Conservation (phyloP, 768 basidiomycete species). For the Pleurotus ostreatus region DNA sequence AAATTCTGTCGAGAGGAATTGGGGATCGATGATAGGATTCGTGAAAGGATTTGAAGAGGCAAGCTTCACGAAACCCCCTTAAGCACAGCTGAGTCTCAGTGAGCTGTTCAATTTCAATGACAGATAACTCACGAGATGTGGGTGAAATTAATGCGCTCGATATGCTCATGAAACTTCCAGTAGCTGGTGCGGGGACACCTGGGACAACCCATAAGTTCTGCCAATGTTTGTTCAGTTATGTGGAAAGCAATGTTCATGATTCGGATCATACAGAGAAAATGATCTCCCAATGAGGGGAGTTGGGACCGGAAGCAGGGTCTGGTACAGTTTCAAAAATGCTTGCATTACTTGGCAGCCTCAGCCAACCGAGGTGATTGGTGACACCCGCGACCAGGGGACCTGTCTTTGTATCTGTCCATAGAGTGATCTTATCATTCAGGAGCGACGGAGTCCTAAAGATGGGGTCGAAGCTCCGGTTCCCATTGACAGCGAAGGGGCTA, state of each 20-base stretch:
- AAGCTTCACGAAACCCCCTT: conserved; percentile 26
- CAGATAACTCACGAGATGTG: conserved; percentile 21
- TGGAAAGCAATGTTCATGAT: background rate
- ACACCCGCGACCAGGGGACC: conserved; percentile 16
- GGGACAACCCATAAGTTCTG: conserved; percentile 13
- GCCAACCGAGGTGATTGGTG: conserved; percentile 17
- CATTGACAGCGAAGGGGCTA: conserved; percentile 16
- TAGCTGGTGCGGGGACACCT: conserved; percentile 17
- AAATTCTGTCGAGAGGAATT: conserved; percentile 31
- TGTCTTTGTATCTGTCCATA: conserved; percentile 15
- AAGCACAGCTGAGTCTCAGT: background rate
- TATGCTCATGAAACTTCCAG: conserved; percentile 24
- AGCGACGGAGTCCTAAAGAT: background rate
- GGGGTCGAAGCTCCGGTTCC: conserved; percentile 14
- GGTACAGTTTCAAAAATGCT: conserved; percentile 15
- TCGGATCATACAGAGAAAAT: conserved; percentile 21
- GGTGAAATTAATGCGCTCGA: conserved; percentile 22
- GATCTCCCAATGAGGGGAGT: conserved; percentile 24
- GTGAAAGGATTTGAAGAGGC: conserved; percentile 39
- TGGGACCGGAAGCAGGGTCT: conserved; percentile 24
- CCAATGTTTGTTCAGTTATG: too few relatives aligned
- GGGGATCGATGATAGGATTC: conserved; percentile 43
- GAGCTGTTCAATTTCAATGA: conserved; percentile 19
- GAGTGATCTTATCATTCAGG: background rate
- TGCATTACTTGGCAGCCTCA: conserved; percentile 20